phyloP scores from a whole-genome alignment of 2,329 filamentous ascomycete genomes.

The Juglanconis sp. region DNA sequence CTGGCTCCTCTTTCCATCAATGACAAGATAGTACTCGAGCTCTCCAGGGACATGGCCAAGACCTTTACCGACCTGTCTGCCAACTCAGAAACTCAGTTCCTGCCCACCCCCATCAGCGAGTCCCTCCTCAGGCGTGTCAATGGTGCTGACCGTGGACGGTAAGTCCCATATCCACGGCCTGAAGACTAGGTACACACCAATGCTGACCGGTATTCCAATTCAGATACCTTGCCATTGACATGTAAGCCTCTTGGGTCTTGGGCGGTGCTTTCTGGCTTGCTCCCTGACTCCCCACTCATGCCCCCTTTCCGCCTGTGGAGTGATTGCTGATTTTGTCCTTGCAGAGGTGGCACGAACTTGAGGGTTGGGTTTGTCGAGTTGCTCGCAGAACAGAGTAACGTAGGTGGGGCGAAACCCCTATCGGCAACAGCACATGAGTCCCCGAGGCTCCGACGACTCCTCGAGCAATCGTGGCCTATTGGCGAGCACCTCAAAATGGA shows the following conservation, averaged over 20 bases:
- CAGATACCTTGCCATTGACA: slow-evolving; percentile 63
- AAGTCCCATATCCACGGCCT: slow-evolving; percentile 28
- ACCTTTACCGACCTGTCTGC: slow-evolving; percentile 51
- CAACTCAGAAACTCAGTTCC: slow-evolving; percentile 52
- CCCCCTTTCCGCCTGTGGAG: too few relatives aligned
- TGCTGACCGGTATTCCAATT: slow-evolving; percentile 12
- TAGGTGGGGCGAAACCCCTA: not conserved
- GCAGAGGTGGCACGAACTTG: slow-evolving; percentile 65
- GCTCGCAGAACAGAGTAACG: slow-evolving; percentile 32
- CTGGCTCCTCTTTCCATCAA: slow-evolving; percentile 50
- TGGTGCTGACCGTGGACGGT: slow-evolving; percentile 43
- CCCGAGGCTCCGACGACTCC: slow-evolving; percentile 47
- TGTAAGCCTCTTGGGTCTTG: slow-evolving; percentile 47
- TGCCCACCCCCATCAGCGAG: slow-evolving; percentile 60
- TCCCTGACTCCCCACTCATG: not conserved
- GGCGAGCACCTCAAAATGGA: slow-evolving; percentile 69
- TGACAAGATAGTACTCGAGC: slow-evolving; percentile 38
- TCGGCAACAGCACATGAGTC: not conserved
- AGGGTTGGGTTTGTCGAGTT: slow-evolving; percentile 67
- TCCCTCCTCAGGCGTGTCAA: slow-evolving; percentile 50
- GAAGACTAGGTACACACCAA: not conserved
- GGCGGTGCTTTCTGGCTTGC: slow-evolving; percentile 7
- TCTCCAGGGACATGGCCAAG: slow-evolving; percentile 45
- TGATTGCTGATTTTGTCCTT: slow-evolving; percentile 19
- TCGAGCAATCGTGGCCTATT: slow-evolving; percentile 74